Percentiles rank a stretch among this genome's conserved stretches.
These are phyloP conservation scores for Tricholoma saponaceum DNA, from an alignment of 768 basidiomycete species.

Conservation along the genomic window DNA sequence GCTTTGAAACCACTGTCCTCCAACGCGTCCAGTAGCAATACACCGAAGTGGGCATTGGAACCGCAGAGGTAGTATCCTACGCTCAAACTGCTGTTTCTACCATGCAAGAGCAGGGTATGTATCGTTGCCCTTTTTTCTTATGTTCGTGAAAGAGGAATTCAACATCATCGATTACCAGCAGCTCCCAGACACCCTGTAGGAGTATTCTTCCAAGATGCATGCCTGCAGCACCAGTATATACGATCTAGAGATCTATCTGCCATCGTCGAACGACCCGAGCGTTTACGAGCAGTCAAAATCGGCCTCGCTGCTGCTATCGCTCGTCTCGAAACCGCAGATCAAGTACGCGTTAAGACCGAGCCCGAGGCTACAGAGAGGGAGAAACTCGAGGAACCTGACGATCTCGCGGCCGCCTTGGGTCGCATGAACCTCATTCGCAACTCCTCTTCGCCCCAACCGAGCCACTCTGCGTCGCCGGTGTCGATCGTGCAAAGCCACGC, in stretches of 20 bases:
- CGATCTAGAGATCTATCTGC: constrained; percentile 68
- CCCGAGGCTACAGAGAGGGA: not conserved
- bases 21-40: no score
- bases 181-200: constrained; percentile 11
- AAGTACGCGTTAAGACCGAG: not conserved
- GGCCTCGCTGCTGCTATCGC: constrained; percentile 81
- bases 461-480: constrained; percentile 23
- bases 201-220: constrained; percentile 65
- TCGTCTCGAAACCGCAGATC: constrained; percentile 49
- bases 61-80: no score
- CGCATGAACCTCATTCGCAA: constrained; percentile 34
- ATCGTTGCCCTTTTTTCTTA: not conserved
- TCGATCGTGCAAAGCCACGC: constrained; percentile 51
- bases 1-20: no score
- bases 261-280: constrained; percentile 89
- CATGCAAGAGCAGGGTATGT: not conserved
- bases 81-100: no score
- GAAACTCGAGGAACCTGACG: constrained; percentile 26
- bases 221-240: constrained; percentile 72
- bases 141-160: not conserved
- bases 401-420: constrained; percentile 42
- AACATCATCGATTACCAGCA: not conserved
- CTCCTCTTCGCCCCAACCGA: constrained; percentile 3
- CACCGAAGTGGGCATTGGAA: no score
- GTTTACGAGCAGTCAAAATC: constrained; percentile 77